These are phyloP conservation scores for Monotropa hypopitys DNA, from an alignment of 179 eudicot genomes.

Conservation along the genomic window DNA sequence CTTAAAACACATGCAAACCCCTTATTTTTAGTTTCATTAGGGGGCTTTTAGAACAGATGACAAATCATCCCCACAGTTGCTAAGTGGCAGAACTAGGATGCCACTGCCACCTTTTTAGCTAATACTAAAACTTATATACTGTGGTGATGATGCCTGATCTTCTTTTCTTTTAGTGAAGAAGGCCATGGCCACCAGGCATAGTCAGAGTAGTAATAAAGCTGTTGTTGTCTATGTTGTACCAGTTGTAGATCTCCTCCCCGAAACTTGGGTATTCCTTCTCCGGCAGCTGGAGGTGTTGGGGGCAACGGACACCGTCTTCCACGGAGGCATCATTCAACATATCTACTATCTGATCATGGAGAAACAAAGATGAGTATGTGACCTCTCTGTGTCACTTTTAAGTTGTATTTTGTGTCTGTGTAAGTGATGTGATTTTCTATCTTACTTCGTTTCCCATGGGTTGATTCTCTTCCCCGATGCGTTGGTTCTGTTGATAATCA, in stretches of 20 bases:
- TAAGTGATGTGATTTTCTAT: no score
- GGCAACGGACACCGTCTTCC: not conserved
- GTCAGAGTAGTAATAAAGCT: not conserved
- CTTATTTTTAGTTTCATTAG: no score
- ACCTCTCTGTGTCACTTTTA: not conserved
- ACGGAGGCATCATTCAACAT: not conserved
- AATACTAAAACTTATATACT: no score
- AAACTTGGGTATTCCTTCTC: not conserved
- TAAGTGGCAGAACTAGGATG: not conserved
- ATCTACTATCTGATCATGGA: not conserved
- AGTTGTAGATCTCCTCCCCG: not conserved
- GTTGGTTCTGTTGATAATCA: not conserved
- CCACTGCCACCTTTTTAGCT: no score
- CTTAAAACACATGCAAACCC: no score
- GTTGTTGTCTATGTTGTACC: not conserved
- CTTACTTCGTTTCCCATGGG: not conserved
- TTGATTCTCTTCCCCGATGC: not conserved
- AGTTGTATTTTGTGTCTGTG: not conserved
- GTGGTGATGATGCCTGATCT: no score
- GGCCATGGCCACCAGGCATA: not conserved
- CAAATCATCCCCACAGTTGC: not conserved
- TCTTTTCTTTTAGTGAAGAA: not conserved
- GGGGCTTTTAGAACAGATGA: no score
- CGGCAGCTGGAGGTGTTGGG: not conserved
- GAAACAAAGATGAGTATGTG: not conserved